Conservation (phyloP, 345 rosid genomes). For the Citrus hindsii region DNA sequence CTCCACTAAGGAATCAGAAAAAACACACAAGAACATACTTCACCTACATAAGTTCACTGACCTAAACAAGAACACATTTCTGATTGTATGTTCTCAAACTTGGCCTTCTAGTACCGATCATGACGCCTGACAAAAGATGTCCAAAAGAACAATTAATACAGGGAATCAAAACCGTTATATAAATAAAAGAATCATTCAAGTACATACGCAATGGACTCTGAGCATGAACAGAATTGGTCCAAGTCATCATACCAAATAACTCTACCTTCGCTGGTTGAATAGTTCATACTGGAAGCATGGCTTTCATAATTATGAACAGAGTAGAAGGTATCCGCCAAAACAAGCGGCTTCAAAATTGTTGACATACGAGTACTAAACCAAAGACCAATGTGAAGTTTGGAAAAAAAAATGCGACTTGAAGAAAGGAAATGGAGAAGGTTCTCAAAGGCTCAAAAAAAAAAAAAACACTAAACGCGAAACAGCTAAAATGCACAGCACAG, state of each 20-base stretch:
- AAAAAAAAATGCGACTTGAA: background rate
- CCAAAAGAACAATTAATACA: background rate
- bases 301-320: background rate
- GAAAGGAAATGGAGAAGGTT: background rate
- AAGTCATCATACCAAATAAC: background rate
- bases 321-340: background rate
- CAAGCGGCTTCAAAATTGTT: background rate
- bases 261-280: background rate
- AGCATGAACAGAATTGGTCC: background rate
- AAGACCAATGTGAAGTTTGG: background rate
- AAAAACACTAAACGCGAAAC: background rate
- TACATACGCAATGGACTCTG: background rate
- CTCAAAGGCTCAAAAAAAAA: background rate
- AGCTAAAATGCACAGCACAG: background rate
- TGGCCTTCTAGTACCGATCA: slow-evolving; percentile 38
- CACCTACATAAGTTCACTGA: slow-evolving; percentile 10
- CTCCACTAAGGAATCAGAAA: slow-evolving; percentile 16
- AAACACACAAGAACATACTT: slow-evolving; percentile 16
- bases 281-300: background rate
- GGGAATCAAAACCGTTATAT: background rate
- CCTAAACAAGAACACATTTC: slow-evolving; percentile 14
- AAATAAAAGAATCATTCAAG: background rate
- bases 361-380: background rate
- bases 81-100: slow-evolving; percentile 1
- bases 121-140: slow-evolving; percentile 35